Evolutionary conservation across 495 filamentous ascomycete genomes (phyloP), one percentile per base, ranked within the genome.

Genomic region (Neurospora pannonica): DNA sequence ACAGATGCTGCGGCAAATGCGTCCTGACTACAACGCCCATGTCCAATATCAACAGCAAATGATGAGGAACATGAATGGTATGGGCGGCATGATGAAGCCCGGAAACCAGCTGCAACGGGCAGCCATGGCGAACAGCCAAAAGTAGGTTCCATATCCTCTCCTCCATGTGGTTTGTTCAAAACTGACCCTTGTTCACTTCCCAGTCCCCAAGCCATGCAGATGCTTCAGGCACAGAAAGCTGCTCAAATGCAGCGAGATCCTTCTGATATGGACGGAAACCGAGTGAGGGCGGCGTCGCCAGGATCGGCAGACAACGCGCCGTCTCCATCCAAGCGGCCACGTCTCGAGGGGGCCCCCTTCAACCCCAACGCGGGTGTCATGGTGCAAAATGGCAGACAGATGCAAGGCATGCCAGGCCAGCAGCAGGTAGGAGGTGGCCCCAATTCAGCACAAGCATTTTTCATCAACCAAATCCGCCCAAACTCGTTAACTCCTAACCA

Each of bases 251-350:
- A 93, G 80, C 89, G 94, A 70, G 92, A 95, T 71, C 92, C 92
- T 70, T 94, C 94, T 8, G 92, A 92, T 70, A 93, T 97, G 84
- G 94, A 97, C 73, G 93, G 94, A 83, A 93, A 91, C 82, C 91
- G 88, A 74, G 88, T 92, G 78, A 90, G 93, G 62, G 91, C 93
- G 36, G 92, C 92, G 75, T 97, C 93, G 42, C 94, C 94, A 7
- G 89, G 91, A 38, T 90, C 92, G 8, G 89, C 89, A 37, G 95
- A 97, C 54, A 97, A 97, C 78, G 93, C 93, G 38, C 92, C 94
- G 7, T 98, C 96, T 31, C 95, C 96, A 10, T 93, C 91, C 72
- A 99, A 99, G 84, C 87, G 96, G 78, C 92, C 90, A n/a, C 93
- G 95, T 43, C 87, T 98, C 46, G 96, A 97, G 74, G 88, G 87